Evolutionary conservation across 257 asterid species (phyloP), one percentile per base, ranked within the genome.

Genomic region (Cruciata laevipes): DNA sequence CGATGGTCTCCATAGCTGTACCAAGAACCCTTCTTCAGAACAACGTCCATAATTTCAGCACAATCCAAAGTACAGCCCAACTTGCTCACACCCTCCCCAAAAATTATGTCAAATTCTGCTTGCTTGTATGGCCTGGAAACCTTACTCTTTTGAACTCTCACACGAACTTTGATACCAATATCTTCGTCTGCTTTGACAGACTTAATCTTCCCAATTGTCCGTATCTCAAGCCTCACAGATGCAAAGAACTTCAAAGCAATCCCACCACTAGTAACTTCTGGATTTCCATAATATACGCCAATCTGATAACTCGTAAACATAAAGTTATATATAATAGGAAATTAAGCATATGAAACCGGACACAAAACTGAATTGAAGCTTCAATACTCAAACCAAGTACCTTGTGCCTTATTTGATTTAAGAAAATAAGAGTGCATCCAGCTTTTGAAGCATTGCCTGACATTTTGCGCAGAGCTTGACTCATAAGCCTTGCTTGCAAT

Each of bases 361-460:
- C 55, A 49, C 44, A 31, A 42, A 57, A 32, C 13, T 49, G 47
- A 60, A 49, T 63, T 68, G 52, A 55, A 61, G 17, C 49, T 61
- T 63, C 18, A 42, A 70, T 21, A 32, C 20, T 27, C 32, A 67
- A 37, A 60, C 20, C 59, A 42, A 56, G 23, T 86, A 92, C 98
- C 98, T 92, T 89, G 91, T 94, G 73, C 74, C 99, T 81, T 74
- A 94, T 94, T 82, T 94, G 99, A 83, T 94, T 94, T 44, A 94
- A 82, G 77, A 94, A 94, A 79, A 94, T 82, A 66, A 94, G 96
- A 21, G 97, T 90, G 69, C 99, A 94, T 63, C 97, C 95, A 71
- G 97, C 99, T 83, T 94, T 94, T 51, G 99, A 94, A 69, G 99
- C 99, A 77, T 94, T 94, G 56, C 99, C 99, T 0, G 99, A 90